Evolutionary conservation across 2,329 filamentous ascomycete genomes (phyloP).

Genomic region (Orbilia quercus): DNA sequence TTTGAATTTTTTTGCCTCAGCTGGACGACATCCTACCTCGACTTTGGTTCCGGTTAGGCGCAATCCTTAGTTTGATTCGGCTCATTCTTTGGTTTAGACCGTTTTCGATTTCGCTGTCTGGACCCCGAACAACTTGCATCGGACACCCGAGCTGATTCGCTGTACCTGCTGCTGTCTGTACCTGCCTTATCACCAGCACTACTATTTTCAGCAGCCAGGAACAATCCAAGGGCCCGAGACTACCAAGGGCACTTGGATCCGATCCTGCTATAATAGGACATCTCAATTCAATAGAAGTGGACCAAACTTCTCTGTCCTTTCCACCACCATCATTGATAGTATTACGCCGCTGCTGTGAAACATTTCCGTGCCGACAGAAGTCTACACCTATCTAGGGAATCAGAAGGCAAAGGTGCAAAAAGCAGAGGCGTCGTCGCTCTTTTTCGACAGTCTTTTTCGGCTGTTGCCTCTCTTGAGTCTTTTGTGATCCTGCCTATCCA

Average conservation of each 20-base stretch:
- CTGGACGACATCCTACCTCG: constrained; percentile 25
- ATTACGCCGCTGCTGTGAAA: constrained; percentile 44
- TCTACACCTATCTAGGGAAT: constrained; percentile 34
- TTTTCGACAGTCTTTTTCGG: constrained; percentile 34
- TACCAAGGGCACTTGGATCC: constrained; percentile 54
- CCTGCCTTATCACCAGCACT: constrained; percentile 57
- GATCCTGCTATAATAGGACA: constrained; percentile 56
- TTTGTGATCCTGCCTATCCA: constrained; percentile 34
- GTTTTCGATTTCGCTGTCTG: constrained; percentile 52
- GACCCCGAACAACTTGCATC: constrained; percentile 52
- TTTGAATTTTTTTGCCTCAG: constrained; percentile 53
- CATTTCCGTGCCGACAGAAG: constrained; percentile 45
- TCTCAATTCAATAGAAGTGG: constrained; percentile 50
- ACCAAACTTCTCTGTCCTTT: constrained; percentile 12
- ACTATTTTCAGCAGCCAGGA: constrained; percentile 56
- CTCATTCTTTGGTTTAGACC: constrained; percentile 51
- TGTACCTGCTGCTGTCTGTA: constrained; percentile 57
- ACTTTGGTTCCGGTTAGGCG: constrained; percentile 54
- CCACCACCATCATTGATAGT: constrained; percentile 37
- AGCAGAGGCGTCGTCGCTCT: constrained; percentile 32
- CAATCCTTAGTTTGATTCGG: constrained; percentile 44
- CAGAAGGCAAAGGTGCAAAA: constrained; percentile 30
- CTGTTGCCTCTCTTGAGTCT: constrained; percentile 25
- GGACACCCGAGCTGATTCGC: constrained; percentile 51
- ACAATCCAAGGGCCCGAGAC: no score